Evolutionary conservation across 2,329 filamentous ascomycete genomes (phyloP).

Genomic region (Cladophialophora exuberans): DNA sequence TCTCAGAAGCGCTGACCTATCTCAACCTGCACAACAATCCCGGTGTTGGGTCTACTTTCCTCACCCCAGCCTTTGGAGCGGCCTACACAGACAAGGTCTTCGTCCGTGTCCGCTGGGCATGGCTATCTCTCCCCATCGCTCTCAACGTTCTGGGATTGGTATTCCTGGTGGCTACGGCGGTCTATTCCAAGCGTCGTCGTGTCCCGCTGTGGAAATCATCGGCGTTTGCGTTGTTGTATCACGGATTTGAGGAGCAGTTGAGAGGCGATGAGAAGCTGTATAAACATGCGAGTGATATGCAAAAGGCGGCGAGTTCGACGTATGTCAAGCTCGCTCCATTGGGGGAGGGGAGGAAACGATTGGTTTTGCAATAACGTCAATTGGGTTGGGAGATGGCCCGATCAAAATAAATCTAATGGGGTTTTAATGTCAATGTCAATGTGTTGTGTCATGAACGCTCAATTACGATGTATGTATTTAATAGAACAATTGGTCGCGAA

Average conservation of each 20-base stretch:
- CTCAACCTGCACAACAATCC: not conserved
- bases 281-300: not conserved
- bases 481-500: too few species aligned
- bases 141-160: not conserved
- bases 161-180: not conserved
- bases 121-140: not conserved
- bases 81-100: not conserved
- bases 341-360: not conserved
- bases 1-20: not conserved
- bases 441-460: too few species aligned
- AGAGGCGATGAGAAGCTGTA: not conserved
- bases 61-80: not conserved
- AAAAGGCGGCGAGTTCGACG: not conserved
- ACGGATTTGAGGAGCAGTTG: not conserved
- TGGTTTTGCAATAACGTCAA: not conserved
- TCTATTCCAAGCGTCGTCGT: not conserved
- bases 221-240: not conserved
- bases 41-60: not conserved
- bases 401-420: not conserved
- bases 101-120: not conserved
- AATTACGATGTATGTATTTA: too few species aligned
- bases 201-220: constrained; percentile 1
- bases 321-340: not conserved
- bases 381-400: not conserved
- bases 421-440: not conserved